A percentile compares a stretch with the other conserved stretches of the same genome.
Evolutionary conservation across 352 stramenopile species (phyloP).

Genomic region (Achlya hypogyna): DNA sequence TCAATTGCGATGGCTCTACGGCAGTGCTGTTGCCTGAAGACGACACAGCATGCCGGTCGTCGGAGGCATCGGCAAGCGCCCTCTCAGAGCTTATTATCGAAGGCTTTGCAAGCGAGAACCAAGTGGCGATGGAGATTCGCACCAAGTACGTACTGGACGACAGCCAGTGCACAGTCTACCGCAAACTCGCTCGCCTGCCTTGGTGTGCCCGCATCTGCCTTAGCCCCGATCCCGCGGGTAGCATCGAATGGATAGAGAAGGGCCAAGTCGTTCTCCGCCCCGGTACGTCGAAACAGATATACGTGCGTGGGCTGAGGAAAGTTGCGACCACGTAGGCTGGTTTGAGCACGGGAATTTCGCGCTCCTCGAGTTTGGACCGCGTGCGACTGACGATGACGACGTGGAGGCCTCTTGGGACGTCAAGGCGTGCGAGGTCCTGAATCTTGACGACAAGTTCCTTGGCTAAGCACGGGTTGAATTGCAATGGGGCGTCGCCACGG

Average conservation of each 20-base stretch:
- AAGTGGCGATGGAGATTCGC: not conserved
- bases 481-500: not conserved
- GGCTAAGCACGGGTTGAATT: not conserved
- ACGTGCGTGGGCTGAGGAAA: too few relatives aligned
- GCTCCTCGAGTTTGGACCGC: not conserved
- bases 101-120: not conserved
- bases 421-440: not conserved
- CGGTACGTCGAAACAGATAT: not conserved
- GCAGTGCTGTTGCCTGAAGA: not conserved
- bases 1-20: slow-evolving; percentile 40
- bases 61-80: not conserved
- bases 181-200: slow-evolving; percentile 10
- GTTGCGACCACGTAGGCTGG: too few relatives aligned
- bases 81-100: slow-evolving; percentile 12
- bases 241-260: slow-evolving; percentile 17
- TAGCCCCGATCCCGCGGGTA: not conserved
- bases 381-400: not conserved
- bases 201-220: slow-evolving; percentile 16
- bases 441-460: not conserved
- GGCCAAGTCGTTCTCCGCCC: slow-evolving; percentile 4
- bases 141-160: slow-evolving; percentile 11
- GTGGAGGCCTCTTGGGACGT: slow-evolving; percentile 10
- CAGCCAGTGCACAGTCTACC: slow-evolving; percentile 5
- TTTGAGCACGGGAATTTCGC: slow-evolving; percentile 1
- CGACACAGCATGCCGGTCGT: not conserved